A percentile compares a stretch with the other conserved stretches of the same genome.
These are phyloP conservation scores for Aspergillus alliaceus DNA, from an alignment of 2,329 filamentous ascomycete genomes.

Conservation along the genomic window DNA sequence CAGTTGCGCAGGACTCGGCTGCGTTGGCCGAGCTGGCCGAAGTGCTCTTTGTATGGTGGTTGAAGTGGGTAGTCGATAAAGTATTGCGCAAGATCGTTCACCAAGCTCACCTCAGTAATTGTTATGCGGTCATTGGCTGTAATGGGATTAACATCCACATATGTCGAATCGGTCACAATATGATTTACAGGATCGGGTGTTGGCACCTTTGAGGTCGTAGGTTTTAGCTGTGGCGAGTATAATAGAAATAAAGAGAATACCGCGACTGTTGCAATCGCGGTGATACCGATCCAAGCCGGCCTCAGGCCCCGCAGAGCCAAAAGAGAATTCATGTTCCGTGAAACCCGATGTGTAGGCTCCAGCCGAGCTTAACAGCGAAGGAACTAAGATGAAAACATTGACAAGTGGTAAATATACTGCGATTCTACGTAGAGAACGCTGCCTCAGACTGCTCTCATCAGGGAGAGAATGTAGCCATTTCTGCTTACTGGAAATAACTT, in stretches of 20 bases:
- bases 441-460: too few relatives aligned
- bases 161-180: not conserved
- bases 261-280: not conserved
- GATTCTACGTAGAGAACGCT: not conserved
- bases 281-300: not conserved
- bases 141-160: not conserved
- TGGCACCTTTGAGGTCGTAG: not conserved
- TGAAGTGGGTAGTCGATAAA: slow-evolving; percentile 5
- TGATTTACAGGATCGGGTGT: not conserved
- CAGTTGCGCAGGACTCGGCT: slow-evolving; percentile 5
- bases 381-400: not conserved
- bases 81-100: not conserved
- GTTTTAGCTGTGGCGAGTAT: not conserved
- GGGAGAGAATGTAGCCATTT: not conserved
- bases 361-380: not conserved
- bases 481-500: not conserved
- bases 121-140: too few relatives aligned
- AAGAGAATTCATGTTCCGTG: not conserved
- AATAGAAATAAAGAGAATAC: not conserved
- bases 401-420: not conserved
- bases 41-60: slow-evolving; percentile 3
- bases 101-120: fast-evolving
- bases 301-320: not conserved
- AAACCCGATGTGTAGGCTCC: not conserved
- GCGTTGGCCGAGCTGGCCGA: slow-evolving; percentile 5